Conservation (phyloP, 2,329 filamentous ascomycete species). For the Neopestalotiopsis sp. region DNA sequence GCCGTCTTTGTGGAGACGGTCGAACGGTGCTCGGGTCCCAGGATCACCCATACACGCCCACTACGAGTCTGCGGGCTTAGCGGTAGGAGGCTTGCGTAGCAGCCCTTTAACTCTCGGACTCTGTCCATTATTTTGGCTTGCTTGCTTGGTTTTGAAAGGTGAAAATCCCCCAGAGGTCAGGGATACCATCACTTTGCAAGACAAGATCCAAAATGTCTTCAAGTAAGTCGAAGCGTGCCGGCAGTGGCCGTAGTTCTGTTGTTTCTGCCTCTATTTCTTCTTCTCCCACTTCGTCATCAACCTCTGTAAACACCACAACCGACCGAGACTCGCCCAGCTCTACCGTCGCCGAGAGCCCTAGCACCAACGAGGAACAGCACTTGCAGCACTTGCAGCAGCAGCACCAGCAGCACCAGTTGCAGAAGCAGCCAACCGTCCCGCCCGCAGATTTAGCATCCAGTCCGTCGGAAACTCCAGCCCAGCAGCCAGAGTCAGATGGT, state of each 20-base stretch:
- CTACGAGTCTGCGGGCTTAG: constrained; percentile 12
- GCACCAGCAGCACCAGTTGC: neutral
- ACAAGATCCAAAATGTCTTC: constrained; percentile 23
- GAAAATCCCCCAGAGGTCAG: constrained; percentile 1
- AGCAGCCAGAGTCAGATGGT: neutral
- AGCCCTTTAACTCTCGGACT: constrained; percentile 13
- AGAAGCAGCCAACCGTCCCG: neutral
- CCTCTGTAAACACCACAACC: neutral
- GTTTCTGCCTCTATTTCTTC: constrained; percentile 19
- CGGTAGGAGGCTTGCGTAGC: constrained; percentile 14
- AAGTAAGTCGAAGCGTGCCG: constrained; percentile 25
- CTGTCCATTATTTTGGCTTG: neutral
- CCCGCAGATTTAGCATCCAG: constrained; percentile 9
- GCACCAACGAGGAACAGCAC: neutral
- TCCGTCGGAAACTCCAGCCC: constrained; percentile 3
- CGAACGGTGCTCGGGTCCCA: constrained; percentile 12
- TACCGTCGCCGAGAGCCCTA: neutral
- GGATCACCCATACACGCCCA: constrained; percentile 11
- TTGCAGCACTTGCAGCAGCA: neutral
- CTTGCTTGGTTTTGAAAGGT: too few species aligned
- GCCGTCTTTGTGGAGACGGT: constrained; percentile 11
- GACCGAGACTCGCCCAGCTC: constrained; percentile 8
- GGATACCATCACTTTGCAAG: constrained; percentile 9
- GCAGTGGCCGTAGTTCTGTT: constrained; percentile 21
- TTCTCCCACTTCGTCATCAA: constrained; percentile 4